Base-by-base conservation (phyloP, 176 grass and related monocot species). In the Rhynchospora breviuscula region DNA sequence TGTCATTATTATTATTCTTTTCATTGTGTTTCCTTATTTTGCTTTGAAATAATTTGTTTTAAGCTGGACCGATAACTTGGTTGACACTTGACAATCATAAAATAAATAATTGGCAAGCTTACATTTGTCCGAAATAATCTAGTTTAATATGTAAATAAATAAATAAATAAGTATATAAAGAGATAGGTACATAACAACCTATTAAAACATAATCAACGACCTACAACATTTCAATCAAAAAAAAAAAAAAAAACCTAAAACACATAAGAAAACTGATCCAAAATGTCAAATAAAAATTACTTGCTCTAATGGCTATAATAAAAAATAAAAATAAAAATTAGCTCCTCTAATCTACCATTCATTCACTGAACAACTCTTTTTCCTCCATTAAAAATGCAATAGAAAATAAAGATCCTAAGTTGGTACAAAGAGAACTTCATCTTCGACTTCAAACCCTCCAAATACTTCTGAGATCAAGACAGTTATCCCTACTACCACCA, bases 391-490 rank as follows among this genome's bases (percentile, higher is more conserved):
- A 45, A 71, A 76, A 52, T 5, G 10, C 52, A 2, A 49, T 23
- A 6, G 19, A 59, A 44, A 31, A 46, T 15, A 66, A 8, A 51
- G 67, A 65, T 49, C 21, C 63, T 82, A 82, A 9, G 80, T 82
- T 53, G 80, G 80, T 82, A 65, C 44, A 17, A 54, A 7, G 13
- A 51, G 67, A 82, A 67, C 17, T 14, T 67, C 62, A 17, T 82
- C 80, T 23, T 67, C 35, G 67, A 82, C 80, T 23, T 67, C 35
- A 82, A 82, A 82, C 10, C 59, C 80, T 54, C 80, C 61, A 82
- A 67, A 66, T 46, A 62, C 13, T 51, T 65, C 14, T 17, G 44
- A 67, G 59, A 82, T 67, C 14, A 59, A 10, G 5, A 67, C 2
- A 14, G 63, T 67, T 29, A 26, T 5, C 1, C 62, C 80, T 10